Conservation (phyloP, 257 asterid genomes). For the Jasminum sambac region DNA sequence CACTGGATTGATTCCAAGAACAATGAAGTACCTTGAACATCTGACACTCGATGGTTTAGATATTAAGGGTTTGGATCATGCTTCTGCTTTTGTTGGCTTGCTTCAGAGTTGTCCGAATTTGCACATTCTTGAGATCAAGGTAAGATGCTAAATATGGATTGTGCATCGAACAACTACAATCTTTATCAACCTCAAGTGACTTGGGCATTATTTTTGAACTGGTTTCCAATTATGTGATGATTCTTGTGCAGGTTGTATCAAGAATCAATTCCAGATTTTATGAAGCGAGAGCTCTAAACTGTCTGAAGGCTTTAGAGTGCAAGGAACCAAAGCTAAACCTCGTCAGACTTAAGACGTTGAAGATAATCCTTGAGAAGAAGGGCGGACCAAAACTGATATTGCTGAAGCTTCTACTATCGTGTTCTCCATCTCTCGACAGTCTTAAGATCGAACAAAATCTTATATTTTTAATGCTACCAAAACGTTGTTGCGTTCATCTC, state of each 20-base stretch:
- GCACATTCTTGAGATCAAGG: neutral
- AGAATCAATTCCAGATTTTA: neutral
- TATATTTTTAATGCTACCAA: neutral
- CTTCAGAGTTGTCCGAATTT: neutral
- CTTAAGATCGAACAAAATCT: neutral
- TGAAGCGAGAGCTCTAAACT: neutral
- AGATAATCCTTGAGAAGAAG: neutral
- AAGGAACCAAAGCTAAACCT: neutral
- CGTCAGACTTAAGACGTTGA: neutral
- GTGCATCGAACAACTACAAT: neutral
- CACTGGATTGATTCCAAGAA: neutral
- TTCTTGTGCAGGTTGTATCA: slow-evolving; percentile 1
- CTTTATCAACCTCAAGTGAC: no score
- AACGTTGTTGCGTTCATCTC: neutral
- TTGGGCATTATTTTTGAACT: no score
- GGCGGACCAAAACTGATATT: neutral
- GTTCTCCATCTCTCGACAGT: neutral
- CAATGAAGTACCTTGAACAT: neutral
- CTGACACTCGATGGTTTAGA: neutral
- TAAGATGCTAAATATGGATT: neutral
- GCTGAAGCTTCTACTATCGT: neutral
- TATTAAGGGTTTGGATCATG: neutral
- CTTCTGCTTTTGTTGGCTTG: neutral
- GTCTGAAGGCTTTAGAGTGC: neutral
- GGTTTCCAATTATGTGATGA: neutral